Base-by-base conservation (phyloP, 208 protist species). In the Acanthamoeba divionensis region DNA sequence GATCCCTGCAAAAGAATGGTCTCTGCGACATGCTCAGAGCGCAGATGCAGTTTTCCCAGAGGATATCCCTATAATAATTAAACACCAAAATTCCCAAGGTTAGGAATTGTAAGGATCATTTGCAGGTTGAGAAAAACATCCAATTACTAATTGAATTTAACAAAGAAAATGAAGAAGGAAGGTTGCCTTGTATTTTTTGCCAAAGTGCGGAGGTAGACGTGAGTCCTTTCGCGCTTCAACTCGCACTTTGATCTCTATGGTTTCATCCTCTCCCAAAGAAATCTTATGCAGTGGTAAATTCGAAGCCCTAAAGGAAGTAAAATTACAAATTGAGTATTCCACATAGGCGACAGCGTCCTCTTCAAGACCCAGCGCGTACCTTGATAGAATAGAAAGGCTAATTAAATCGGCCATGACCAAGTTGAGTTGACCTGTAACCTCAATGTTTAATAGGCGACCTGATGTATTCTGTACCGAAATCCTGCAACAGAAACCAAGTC, bases 111-210 rank as follows among this genome's bases (percentile, higher is more conserved):
- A n/a, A n/a, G n/a, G n/a, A n/a, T n/a, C n/a, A n/a, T n/a, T n/a
- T n/a, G n/a, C n/a, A n/a, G n/a, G n/a, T n/a, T n/a, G n/a, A n/a
- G n/a, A n/a, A n/a, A n/a, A n/a, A n/a, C n/a, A n/a, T n/a, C n/a
- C n/a, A n/a, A n/a, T n/a, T n/a, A n/a, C n/a, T n/a, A n/a, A n/a
- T n/a, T n/a, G n/a, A n/a, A n/a, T n/a, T n/a, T n/a, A n/a, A n/a
- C n/a, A n/a, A n/a, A n/a, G n/a, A n/a, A n/a, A n/a, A n/a, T n/a
- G n/a, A n/a, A n/a, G n/a, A n/a, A n/a, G n/a, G n/a, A n/a, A n/a
- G n/a, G n/a, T n/a, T n/a, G n/a, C n/a, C 29, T 85, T 85, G 75
- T 85, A 85, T 54, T 85, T 85, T 36, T 85, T 85, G 47, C 75
- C 75, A 13, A 55, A 63, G 50, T 85, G 48, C 45, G 41, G 13